phyloP scores from a whole-genome alignment of 805 yeast species.

The Ogataea wickerhamii region DNA sequence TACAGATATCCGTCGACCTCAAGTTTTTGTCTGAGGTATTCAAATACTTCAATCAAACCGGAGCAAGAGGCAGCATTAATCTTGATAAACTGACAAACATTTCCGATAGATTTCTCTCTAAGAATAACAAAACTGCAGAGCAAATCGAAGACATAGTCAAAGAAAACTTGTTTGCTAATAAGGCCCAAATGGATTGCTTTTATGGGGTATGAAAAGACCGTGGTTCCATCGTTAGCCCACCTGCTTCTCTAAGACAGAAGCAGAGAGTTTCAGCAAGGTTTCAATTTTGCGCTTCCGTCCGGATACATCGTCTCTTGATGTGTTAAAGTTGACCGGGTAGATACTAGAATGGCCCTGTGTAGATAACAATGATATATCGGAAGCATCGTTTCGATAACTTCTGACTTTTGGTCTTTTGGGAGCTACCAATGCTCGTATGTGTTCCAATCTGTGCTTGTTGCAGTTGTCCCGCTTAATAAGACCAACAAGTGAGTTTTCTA shows the following conservation, averaged over 20 bases:
- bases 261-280: slow-evolving; percentile 25
- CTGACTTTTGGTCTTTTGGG: slow-evolving; percentile 5
- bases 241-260: slow-evolving; percentile 20
- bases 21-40: slow-evolving; percentile 21
- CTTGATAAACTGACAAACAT: slow-evolving; percentile 19
- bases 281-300: slow-evolving; percentile 16
- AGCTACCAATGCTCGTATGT: slow-evolving; percentile 10
- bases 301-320: not conserved
- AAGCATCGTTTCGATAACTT: slow-evolving; percentile 1
- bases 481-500: slow-evolving; percentile 15
- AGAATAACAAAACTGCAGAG: slow-evolving; percentile 15
- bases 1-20: slow-evolving; percentile 25
- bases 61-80: slow-evolving; percentile 14
- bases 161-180: slow-evolving; percentile 19
- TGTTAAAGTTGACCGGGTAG: slow-evolving; percentile 6
- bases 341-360: slow-evolving; percentile 5
- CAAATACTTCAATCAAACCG: slow-evolving; percentile 19
- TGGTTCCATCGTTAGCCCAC: slow-evolving; percentile 2
- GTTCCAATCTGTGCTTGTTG: slow-evolving; percentile 10
- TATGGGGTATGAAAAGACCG: slow-evolving; percentile 7
- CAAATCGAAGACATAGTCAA: slow-evolving; percentile 19
- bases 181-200: slow-evolving; percentile 28
- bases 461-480: slow-evolving; percentile 8
- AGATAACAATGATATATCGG: slow-evolving; percentile 13
- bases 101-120: slow-evolving; percentile 18